Evolutionary conservation across 1,284 basidiomycete species (phyloP), one percentile per base, ranked within the genome.

Genomic region (Agaricales sp.): DNA sequence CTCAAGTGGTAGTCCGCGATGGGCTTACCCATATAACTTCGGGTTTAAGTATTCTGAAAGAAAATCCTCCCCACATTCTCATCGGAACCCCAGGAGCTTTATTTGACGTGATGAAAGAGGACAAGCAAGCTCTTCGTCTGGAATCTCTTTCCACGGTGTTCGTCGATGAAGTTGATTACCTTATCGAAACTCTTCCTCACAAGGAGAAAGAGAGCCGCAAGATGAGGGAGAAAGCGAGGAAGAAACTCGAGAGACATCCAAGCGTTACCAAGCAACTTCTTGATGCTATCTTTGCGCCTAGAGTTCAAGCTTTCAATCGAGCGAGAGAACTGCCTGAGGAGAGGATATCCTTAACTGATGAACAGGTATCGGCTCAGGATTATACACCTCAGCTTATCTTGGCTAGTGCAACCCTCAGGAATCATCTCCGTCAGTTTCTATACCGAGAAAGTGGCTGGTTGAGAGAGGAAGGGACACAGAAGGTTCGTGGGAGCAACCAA

Each of bases 111-210:
- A 65, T 76, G 18, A 58, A 70, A 37, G 58, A 64, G 46, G 70
- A 76, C 44, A 59, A 67, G 1, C 53, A 62, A 16, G 68, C 64
- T 4, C 58, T 85, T 18, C 67, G 69, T 47, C 55, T 82, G 30
- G 57, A 62, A 3, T 62, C 59, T 21, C 62, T 84, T 43, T 74
- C 73, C 3, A 74, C 72, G 1, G 70, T 89, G 23, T 76, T 80
- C 25, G 77, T 87, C 43, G 86, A 89, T 55, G 86, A 89, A 59
- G 79, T 77, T 41, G 87, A 89, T 56, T 81, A 78, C 58, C 65
- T 87, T 39, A 67, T 89, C 49, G 74, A 74, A 52, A 75, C 65
- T 16, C 63, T 69, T 51, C 73, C 68, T 24, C 59, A 49, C 45
- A 68, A 63, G 57, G 68, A 66, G 55, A 67, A 59, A 1, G 65